Evolutionary conservation across 805 yeast species (phyloP), one percentile per base, ranked within the genome.

Genomic region (Lipomyces orientalis): DNA sequence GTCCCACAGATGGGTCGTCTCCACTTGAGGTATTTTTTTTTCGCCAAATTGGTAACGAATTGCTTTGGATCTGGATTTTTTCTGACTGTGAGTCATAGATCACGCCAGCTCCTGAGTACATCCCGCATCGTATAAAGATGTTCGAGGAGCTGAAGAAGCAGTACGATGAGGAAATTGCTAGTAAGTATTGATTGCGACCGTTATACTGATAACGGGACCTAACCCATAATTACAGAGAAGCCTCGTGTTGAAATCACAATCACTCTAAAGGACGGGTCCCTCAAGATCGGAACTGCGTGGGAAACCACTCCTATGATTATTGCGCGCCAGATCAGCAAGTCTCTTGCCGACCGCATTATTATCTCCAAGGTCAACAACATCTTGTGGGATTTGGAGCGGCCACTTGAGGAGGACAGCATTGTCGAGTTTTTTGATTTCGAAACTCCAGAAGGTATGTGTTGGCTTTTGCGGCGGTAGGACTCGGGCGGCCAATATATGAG

Each of bases 311-410:
- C 99, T 58, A 79, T 91, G 80, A 89, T 87, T 62, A 90, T 94
- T 72, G 98, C 98, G 61, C 84, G 83, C 74, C 87, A 79, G 65
- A 93, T 94, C 75, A 92, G 97, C 73, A 90, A 91, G 80, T 89
- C 97, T 9, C 90, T 94, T 77, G 83, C 88, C 60, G 98, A 95
- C 73, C 89, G 92, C 81, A 90, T 91, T 75, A 92, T 95, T 72
- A 93, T 95, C 74, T 86, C 98, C 67, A 93, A 92, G 80, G 96
- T 94, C 64, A 85, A 95, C 77, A 97, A 97, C 66, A 83, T 86
- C 75, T 83, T 94, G 74, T 95, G 99, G 98, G 99, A 95, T 82
- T 84, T 95, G 76, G 93, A 89, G 72, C 90, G 99, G 81, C 98
- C 98, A 33, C 83, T 95, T 62, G 99, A 95, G 81, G 90, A 86